Evolutionary conservation across 139 green algal genomes (phyloP).

Genomic region (Dunaliella sp.): DNA sequence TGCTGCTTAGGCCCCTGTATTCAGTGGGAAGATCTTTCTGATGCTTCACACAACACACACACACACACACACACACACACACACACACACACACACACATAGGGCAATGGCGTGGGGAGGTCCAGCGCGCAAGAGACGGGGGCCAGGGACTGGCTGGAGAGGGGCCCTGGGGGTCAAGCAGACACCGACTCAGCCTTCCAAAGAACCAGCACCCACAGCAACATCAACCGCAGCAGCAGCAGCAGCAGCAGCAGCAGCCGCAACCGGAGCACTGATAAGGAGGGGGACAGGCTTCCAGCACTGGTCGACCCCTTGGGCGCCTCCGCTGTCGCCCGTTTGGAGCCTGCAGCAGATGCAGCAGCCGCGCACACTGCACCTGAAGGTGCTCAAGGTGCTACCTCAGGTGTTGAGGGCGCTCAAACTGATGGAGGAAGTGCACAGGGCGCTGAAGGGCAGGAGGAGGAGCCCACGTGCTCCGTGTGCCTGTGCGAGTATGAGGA

Average conservation of each 20-base stretch:
- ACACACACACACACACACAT: too few relatives aligned
- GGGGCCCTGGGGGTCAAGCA: too few relatives aligned
- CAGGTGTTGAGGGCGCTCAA: background rate
- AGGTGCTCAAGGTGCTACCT: background rate
- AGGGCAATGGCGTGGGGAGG: too few relatives aligned
- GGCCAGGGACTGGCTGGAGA: too few relatives aligned
- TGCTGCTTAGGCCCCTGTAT: too few relatives aligned
- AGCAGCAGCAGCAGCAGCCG: background rate
- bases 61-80: too few relatives aligned
- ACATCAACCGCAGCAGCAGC: background rate
- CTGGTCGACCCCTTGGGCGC: too few relatives aligned
- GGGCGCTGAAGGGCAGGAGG: background rate
- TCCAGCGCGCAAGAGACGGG: too few relatives aligned
- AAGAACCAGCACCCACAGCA: background rate
- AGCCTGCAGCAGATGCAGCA: too few relatives aligned
- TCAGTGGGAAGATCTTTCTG: too few relatives aligned
- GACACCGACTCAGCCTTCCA: background rate
- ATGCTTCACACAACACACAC: too few relatives aligned
- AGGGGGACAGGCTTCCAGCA: background rate
- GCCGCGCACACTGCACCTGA: background rate
- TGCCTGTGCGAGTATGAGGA: constrained; percentile 75
- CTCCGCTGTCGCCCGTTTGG: background rate
- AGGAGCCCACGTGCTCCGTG: constrained; percentile 55
- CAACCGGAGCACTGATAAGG: background rate
- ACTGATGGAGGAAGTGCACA: background rate